Evolutionary conservation across 2,329 filamentous ascomycete genomes (phyloP), one percentile per base, ranked within the genome.

Genomic region (Aspergillus sp.): DNA sequence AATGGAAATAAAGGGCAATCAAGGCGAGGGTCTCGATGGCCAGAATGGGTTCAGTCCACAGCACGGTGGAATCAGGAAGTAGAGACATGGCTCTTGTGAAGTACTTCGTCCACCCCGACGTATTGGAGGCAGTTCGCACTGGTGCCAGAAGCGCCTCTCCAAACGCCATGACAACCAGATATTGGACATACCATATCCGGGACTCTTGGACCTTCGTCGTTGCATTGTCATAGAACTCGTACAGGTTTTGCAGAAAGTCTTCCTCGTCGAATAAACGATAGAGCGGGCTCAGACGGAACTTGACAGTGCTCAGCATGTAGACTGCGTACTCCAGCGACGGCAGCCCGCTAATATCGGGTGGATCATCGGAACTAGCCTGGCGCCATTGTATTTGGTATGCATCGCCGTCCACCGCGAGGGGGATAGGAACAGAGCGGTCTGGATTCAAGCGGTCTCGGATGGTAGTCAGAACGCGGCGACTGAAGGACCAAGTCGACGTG

Each of bases 401-500:
- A 17, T 57, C 55, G 2, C 66, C 68, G 30, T 72, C 67, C 15
- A 68, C 69, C 0, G 69, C 53, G 0, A 71, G 45, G 0, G 57
- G 57, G 4, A 57, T 41, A 0, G 48, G 3, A 54, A 44, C 2
- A 62, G 61, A 2, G 64, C 49, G 4, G 55, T 58, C 4, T 48
- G 57, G 39, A 32, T 64, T 58, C 17, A 69, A 52, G 22, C 63
- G 59, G 34, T 68, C 59, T 26, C 71, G 66, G 0, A 66, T 63
- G 14, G 69, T 55, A 15, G 53, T 63, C 13, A 72, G 52, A 2
- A 71, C 57, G 5, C 66, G 61, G 6, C 68, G 56, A 13, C 63
- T 64, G 24, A 72, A 73, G 0, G 69, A 70, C 69, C 69, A 73
- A 15, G 69, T 72, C 2, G 69, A 72, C 0, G 69, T 71, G 1